Evolutionary conservation across 2,329 filamentous ascomycete species (phyloP), one percentile per base, ranked within the genome.

Genomic region (Cordyceps militaris): DNA sequence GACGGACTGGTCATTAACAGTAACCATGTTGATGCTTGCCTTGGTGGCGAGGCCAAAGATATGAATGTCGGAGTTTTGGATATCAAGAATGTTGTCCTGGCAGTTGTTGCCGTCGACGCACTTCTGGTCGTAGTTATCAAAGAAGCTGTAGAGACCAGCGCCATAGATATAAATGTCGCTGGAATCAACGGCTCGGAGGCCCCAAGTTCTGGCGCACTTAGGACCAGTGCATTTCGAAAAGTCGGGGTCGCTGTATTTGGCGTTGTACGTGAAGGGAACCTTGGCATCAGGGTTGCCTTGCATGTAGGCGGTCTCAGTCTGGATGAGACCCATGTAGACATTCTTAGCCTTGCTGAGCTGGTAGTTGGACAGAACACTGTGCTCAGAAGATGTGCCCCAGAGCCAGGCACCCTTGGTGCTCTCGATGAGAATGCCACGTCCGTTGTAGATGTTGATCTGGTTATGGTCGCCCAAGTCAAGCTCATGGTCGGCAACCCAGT

Each of bases 401-500:
- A 94, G 73, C 91, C 91, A 96, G 54, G 87, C 84, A 7, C 87
- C 87, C 68, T 87, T 78, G 50, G 79, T 74, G 51, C 83, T 89
- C 74, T 96, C 89, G 64, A 96, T 83, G 48, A 85, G 79, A 63
- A 96, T 82, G 65, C 91, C 92, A 61, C 91, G 89, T 49, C 91
- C 91, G 70, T 89, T 95, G 82, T 88, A 96, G 67, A 96, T 84
- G 74, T 89, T 86, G 70, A 94, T 87, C 71, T 94, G 88, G 69
- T 87, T 83, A 70, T 89, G 83, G 66, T 87, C 86, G 9, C 72
- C 62, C 13, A 84, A 79, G 70, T 96, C 92, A 24, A 96, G 86
- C 69, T 95, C 89, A 76, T 96, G 91, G 70, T 96, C 91, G 3
- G 91, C 85, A 48, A 91, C 87, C 91, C 91, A 96, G 71, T 89